These are phyloP conservation scores for Aureobasidium sp. DNA, from an alignment of 2,329 filamentous ascomycete species.

Conservation along the genomic window DNA sequence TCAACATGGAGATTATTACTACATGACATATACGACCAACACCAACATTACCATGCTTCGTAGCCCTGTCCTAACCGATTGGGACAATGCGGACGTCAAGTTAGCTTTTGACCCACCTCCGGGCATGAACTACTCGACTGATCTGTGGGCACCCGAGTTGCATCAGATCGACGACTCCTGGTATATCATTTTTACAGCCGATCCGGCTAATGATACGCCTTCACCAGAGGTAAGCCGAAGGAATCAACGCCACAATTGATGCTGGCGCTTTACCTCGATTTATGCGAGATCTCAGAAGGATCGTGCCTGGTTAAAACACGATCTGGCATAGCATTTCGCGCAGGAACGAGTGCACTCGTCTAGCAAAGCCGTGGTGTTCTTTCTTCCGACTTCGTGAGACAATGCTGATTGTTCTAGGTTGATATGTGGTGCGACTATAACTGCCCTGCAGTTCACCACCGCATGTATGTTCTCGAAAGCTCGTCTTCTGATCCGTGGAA, in stretches of 20 bases:
- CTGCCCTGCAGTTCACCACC: constrained; percentile 45
- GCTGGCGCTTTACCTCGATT: too few relatives aligned
- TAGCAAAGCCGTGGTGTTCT: too few relatives aligned
- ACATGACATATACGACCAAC: constrained; percentile 40
- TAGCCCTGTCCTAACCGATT: constrained; percentile 37
- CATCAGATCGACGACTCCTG: constrained; percentile 41
- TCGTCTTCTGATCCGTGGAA: constrained; percentile 39
- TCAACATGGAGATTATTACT: constrained; percentile 36
- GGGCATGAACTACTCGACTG: constrained; percentile 39
- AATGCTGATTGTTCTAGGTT: constrained; percentile 16
- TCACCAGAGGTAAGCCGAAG: constrained; percentile 30
- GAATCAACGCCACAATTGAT: too few relatives aligned
- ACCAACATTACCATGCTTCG: constrained; percentile 38
- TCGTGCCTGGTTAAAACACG: too few relatives aligned
- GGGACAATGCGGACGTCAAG: constrained; percentile 39
- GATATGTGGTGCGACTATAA: constrained; percentile 44
- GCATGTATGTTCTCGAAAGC: constrained; percentile 46
- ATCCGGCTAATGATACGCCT: constrained; percentile 40
- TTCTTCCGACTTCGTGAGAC: too few relatives aligned
- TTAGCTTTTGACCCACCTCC: constrained; percentile 37
- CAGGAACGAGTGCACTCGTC: too few relatives aligned
- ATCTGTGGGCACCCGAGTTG: constrained; percentile 47
- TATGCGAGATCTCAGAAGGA: too few relatives aligned
- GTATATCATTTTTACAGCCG: constrained; percentile 49
- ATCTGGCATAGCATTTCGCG: too few relatives aligned